Evolutionary conservation across 2,329 filamentous ascomycete species (phyloP), one percentile per base, ranked within the genome.

Genomic region (Sclerotinia subarctica): DNA sequence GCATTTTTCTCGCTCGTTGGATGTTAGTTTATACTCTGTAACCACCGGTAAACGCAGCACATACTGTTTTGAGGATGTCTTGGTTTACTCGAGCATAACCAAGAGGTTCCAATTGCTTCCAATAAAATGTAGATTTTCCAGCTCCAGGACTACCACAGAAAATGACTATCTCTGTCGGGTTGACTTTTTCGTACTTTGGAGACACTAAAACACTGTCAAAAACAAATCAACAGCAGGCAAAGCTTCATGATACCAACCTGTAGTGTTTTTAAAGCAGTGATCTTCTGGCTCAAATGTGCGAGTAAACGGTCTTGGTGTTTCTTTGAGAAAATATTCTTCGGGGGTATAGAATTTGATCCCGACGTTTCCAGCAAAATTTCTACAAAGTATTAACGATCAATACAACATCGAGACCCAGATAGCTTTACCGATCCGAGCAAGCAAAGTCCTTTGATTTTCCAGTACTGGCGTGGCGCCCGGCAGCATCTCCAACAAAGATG

Each of bases 71-170:
- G 58, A 97, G 83, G 1, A 84, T 86, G 78, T 98, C 95, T 80
- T 98, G 95, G 74, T 98, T 99, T 42, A 97, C 86, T 59, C 95
- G 86, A 76, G 88, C 86, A 77, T 96, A 98, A 4, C 89, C 91
- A 38, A 95, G 80, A 32, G 91, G 90, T 76, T 93, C 84, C 47
- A 98, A 81, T 71, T 91, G 81, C 70, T 85, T 88, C 87, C 90
- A 92, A 80, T 90, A 97, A 75, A 95, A 97, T 0, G 93, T 94
- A 51, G 92, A 96, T 79, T 99, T 98, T 24, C 95, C 95, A 11
- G 93, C 88, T 1, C 92, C 94, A 0, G 95, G 95, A 59, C 91
- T 92, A 1, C 95, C 95, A 75, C 92, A 94, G 77, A 96, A 92
- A 10, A 98, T 79, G 32, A 98, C 86, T 19, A 98, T 81, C 67